Evolutionary conservation across 225 moss, liverwort and hornwort genomes (phyloP), one percentile per base, ranked within the genome.

Genomic region (Polytrichum commune): DNA sequence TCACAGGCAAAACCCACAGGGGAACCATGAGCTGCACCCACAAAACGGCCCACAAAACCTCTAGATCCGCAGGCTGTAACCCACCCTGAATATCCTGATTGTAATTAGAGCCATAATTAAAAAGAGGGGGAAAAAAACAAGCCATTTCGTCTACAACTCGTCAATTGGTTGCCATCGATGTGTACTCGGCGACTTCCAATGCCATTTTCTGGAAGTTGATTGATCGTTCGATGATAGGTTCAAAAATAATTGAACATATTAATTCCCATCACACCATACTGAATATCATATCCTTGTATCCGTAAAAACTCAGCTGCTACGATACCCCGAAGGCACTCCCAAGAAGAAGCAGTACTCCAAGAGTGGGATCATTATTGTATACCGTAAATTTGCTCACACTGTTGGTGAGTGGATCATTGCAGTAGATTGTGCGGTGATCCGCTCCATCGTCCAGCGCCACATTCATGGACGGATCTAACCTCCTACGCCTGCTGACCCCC

Each of bases 361-460:
- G 2, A 58, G 57, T 23, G n/a, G 24, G 58, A 24, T 24, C 20
- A 65, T 19, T 25, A 53, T 33, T 22, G 18, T 26, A 25, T 69
- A 92, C 92, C 92, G 58, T 81, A 75, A 91, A 95, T 83, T 88
- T 93, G 60, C 60, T 80, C 5, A 78, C 76, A 7, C 76, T 67
- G 76, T 93, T 91, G 32, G 22, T 24, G 58, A 58, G 20, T 20
- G 86, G 88, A 73, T 89, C 90, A 74, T 95, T 95, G 86, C 91
- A 93, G 85, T 83, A 72, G 26, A 95, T 85, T 72, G 77, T 84
- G 72, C 95, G 93, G 82, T 89, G 84, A 55, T 83, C 83, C 62
- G 77, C 66, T 53, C 74, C 74, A 58, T 77, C 75, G 26, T 73
- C 73, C 18, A 55, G 63, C 64, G 78, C 78, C 83, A 81, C 58